Percentiles rank a stretch among this genome's conserved stretches.
These are phyloP conservation scores for Apophysomyces sp. DNA, from an alignment of 371 early-diverging fungal species.

Conservation along the genomic window DNA sequence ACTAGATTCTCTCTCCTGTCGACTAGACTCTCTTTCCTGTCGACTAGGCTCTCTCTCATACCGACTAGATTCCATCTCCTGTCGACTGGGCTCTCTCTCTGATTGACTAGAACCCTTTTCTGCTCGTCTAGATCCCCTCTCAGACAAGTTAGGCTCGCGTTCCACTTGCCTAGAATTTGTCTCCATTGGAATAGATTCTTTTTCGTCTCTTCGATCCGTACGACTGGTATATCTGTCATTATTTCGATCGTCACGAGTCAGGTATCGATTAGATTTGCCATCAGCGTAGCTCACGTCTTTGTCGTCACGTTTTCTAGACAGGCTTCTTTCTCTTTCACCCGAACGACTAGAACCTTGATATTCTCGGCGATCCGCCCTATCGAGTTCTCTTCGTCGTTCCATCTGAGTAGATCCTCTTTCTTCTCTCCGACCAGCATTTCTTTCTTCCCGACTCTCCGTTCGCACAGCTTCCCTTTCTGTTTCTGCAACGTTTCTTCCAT, in stretches of 20 bases:
- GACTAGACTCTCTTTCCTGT: neutral
- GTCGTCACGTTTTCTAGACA: neutral
- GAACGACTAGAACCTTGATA: neutral
- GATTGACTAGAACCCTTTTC: neutral
- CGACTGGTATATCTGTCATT: neutral
- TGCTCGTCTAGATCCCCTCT: neutral
- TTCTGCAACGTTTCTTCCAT: no score
- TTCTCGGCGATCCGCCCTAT: no score
- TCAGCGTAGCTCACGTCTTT: no score
- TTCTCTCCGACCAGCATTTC: neutral
- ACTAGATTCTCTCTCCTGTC: neutral
- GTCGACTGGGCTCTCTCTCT: neutral
- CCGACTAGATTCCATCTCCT: neutral
- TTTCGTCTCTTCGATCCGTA: neutral
- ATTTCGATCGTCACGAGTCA: neutral
- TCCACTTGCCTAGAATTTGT: no score
- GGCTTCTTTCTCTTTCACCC: neutral
- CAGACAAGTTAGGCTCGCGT: no score
- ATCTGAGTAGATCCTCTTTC: neutral
- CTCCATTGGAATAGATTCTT: neutral
- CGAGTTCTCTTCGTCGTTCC: no score
- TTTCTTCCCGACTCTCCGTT: no score
- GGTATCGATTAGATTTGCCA: neutral
- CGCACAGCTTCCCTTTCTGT: no score
- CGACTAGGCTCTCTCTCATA: neutral